phyloP scores from a whole-genome alignment of 2,329 filamentous ascomycete species.

The Fusarium foetens region DNA sequence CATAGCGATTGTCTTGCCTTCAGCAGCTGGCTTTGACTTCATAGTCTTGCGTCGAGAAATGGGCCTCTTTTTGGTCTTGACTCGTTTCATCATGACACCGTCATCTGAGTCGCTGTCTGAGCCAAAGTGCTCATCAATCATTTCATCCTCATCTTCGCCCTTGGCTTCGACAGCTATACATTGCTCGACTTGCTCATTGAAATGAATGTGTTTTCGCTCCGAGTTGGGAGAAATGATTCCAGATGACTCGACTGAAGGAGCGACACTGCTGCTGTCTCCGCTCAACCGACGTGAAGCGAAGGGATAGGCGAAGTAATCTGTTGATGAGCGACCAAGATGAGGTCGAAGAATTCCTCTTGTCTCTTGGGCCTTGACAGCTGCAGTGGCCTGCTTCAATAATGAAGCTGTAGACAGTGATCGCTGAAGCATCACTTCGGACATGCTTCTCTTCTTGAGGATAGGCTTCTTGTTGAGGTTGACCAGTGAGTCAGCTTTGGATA shows the following conservation, averaged over 20 bases:
- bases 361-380: conserved; percentile 85
- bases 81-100: conserved; percentile 83
- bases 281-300: conserved; percentile 71
- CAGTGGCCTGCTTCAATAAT: conserved; percentile 87
- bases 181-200: conserved; percentile 95
- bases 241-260: conserved; percentile 76
- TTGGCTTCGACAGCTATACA: conserved; percentile 94
- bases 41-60: conserved; percentile 50
- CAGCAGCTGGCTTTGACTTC: conserved; percentile 57
- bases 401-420: conserved; percentile 88
- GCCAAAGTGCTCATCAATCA: conserved; percentile 63
- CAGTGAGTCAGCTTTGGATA: conserved; percentile 71
- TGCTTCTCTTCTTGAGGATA: conserved; percentile 95
- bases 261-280: conserved; percentile 69
- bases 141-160: conserved; percentile 77
- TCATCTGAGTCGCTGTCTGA: conserved; percentile 79
- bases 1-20: conserved; percentile 88
- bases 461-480: conserved; percentile 78
- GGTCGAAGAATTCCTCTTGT: conserved; percentile 63
- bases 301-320: conserved; percentile 74
- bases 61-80: conserved; percentile 67
- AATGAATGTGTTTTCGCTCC: conserved; percentile 89
- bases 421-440: conserved; percentile 95
- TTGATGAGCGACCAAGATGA: conserved; percentile 69
- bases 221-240: conserved; percentile 71